Base-by-base conservation (phyloP, 208 protist species). In the Crithidia bombi region DNA sequence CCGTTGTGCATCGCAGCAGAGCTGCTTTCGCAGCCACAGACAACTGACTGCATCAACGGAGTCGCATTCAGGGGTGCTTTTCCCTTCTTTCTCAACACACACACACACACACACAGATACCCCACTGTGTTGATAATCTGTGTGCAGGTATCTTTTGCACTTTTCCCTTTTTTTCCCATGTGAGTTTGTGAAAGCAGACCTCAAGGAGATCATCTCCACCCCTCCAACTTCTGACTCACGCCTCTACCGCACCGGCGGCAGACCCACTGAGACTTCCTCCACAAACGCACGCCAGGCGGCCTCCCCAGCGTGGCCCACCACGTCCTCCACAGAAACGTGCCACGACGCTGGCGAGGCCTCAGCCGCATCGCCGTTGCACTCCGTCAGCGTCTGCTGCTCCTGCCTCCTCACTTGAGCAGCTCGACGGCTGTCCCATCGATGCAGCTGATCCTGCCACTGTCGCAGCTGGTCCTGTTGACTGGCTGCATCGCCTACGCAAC, bases 241-340 rank as follows among this genome's bases (percentile, higher is more conserved):
- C 9, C 32, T 5, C 33, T 19, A 36, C 1, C 46, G 28, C 28
- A 19, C 25, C 61, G 33, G 14, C 38, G 52, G 69, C 35, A 76
- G 12, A 26, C 57, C 59, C 6, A 41, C 32, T 2, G 63, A 57
- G 0, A 69, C 26, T 25, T 76, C 70, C 51, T 38, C 17, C 55
- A 52, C 9, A 49, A 76, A 55, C 32, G n/a, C 33, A 11, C 46
- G 15, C 70, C 70, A 76, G 6, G 21, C 28, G 7, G 32, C 43
- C 11, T 61, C 63, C 17, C 65, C 63, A 11, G 70, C n/a, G 47
- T 76, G 70, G 26, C 70, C 54, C 19, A 51, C 70, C 15, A 76
- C 46, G 32, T 70, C 50, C 41, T 75, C 70, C 44, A 69, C 38
- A 2, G 36, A 62, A 0, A 61, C 5, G 15, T 38, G 41, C 41